phyloP scores from a whole-genome alignment of 148 eudicot genomes.

The Vaccinium vitisidaea region DNA sequence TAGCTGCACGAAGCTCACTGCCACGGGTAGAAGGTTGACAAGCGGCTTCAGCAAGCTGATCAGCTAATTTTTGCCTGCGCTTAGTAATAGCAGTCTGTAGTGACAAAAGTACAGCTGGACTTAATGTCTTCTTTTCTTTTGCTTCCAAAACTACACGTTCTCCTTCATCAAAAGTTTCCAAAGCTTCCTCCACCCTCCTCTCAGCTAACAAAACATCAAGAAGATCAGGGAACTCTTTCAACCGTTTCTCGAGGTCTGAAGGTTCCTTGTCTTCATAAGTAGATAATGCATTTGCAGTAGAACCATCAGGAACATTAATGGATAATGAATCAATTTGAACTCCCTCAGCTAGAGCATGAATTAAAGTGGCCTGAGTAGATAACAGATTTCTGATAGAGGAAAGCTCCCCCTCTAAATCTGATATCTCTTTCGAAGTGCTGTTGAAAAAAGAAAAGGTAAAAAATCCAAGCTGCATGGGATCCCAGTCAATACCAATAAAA shows the following conservation, averaged over 20 bases:
- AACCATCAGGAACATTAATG: conserved; percentile 40
- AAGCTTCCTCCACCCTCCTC: conserved; percentile 89
- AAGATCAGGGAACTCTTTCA: conserved; percentile 85
- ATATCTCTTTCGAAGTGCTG: conserved; percentile 96
- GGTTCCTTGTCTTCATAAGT: conserved; percentile 52
- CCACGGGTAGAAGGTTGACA: conserved; percentile 97
- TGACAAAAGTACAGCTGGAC: conserved; percentile 48
- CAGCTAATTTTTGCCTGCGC: conserved; percentile 82
- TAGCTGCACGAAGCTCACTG: conserved; percentile 82
- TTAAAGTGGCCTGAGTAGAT: conserved; percentile 88
- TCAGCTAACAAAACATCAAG: conserved; percentile 95
- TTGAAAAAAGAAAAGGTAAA: conserved; percentile 16
- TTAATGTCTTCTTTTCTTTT: conserved; percentile 61
- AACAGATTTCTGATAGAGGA: conserved; percentile 88
- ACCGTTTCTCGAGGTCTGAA: conserved; percentile 79
- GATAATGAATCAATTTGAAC: conserved; percentile 68
- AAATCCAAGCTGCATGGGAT: neutral
- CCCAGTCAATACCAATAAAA: neutral
- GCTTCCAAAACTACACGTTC: conserved; percentile 73
- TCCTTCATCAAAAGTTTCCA: conserved; percentile 82
- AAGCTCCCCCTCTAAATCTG: conserved; percentile 98
- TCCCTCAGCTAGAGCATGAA: conserved; percentile 94
- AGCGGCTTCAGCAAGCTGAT: conserved; percentile 96
- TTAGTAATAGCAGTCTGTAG: conserved; percentile 65
- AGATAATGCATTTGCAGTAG: conserved; percentile 35